Base-by-base conservation (phyloP, 2,329 filamentous ascomycete genomes). In the Parastagonospora avenae region DNA sequence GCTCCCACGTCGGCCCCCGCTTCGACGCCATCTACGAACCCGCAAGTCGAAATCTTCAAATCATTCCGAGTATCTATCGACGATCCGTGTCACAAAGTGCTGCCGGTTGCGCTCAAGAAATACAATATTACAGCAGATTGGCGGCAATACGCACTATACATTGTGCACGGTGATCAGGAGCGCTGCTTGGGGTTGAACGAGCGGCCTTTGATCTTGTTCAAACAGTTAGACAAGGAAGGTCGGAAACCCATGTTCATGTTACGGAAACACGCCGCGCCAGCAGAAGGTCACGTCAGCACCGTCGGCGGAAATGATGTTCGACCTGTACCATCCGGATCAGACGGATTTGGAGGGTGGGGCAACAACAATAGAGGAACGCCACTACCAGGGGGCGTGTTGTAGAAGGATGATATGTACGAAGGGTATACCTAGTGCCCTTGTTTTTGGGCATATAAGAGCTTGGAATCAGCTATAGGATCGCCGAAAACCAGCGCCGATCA, bases 201-300 rank as follows among this genome's bases (percentile, higher is more conserved):
- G 76, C 93, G 95, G 67, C 94, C 94, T 8, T 79, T 99, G 51
- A 95, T 97, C 56, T 77, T 99, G 55, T 99, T 99, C 78, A 99
- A 99, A 77, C 92, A 97, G 72, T 79, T 99, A 49, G 92, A 97
- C 71, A 92, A 92, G 73, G 94, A 97, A 77, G 94, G 94, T 40
- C 89, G 95, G 76, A 99, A 97, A 73, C 94, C 94, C 16, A 97
- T 97, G 94, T 99, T 99, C 70, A 99, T 99, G 94, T 79, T 99
- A 49, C 81, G 94, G 46, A 83, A 83, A 60, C 81, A 87, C 60
- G 82, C 84, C n/a, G 81, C 82, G 46, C 75, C 79, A 4, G 67
- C 74, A 30, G 79, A 81, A 57, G 77, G 77, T 14, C 76, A 77
- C 54, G 68, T 71, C 6, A 74, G 72, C 43, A 75, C 73, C 4